A percentile compares a stretch with the other conserved stretches of the same genome.
phyloP scores from a whole-genome alignment of 441 rosid species.

The Gossypium laxum region DNA sequence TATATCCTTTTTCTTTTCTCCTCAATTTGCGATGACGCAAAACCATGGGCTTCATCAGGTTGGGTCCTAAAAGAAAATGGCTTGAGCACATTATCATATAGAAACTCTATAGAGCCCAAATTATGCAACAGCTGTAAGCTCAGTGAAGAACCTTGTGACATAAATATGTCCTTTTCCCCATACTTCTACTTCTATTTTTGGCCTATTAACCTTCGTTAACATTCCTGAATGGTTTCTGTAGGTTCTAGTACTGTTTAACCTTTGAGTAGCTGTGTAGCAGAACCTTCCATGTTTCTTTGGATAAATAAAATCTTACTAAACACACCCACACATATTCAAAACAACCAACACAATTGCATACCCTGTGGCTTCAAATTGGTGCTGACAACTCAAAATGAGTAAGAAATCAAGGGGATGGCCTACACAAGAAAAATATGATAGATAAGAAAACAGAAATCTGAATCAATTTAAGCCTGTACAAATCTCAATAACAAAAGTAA shows the following conservation, averaged over 20 bases:
- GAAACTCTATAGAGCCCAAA: background rate
- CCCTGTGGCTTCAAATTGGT: background rate
- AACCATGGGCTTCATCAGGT: background rate
- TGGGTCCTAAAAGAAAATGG: background rate
- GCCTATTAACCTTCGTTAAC: background rate
- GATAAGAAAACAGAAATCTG: background rate
- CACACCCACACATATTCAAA: background rate
- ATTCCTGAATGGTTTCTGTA: background rate
- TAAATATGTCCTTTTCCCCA: background rate
- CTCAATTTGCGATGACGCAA: background rate
- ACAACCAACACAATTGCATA: background rate
- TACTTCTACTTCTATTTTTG: background rate
- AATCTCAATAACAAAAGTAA: constrained; percentile 15
- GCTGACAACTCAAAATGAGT: background rate
- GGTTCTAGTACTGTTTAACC: background rate
- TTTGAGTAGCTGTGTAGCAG: background rate
- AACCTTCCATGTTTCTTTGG: background rate
- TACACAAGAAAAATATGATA: constrained; percentile 5
- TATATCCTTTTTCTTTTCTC: background rate
- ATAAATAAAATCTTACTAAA: background rate
- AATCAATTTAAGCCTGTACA: background rate
- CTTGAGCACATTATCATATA: background rate
- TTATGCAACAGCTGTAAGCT: background rate
- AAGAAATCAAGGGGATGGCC: constrained; percentile 14
- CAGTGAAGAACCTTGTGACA: background rate